phyloP scores from a whole-genome alignment of 2,329 filamentous ascomycete species.

The Thielaviopsis musarum region DNA sequence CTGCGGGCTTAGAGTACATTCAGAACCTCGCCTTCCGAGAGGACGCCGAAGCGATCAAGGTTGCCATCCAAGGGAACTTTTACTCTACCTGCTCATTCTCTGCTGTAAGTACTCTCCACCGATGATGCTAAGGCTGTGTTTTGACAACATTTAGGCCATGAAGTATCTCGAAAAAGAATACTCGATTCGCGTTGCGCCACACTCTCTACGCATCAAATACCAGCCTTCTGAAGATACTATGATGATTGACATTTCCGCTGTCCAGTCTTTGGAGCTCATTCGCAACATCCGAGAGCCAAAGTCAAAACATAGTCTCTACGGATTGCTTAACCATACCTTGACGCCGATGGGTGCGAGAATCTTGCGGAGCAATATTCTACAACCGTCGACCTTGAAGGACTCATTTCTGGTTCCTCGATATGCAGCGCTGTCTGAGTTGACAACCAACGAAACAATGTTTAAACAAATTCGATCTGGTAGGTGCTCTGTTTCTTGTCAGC shows the following conservation, averaged over 20 bases:
- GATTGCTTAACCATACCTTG: constrained; percentile 65
- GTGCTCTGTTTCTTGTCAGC: neutral
- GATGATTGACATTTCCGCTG: constrained; percentile 86
- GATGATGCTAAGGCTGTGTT: neutral
- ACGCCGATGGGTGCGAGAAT: constrained; percentile 82
- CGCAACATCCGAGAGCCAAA: constrained; percentile 67
- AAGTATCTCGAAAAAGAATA: constrained; percentile 64
- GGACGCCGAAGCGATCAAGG: constrained; percentile 65
- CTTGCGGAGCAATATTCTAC: constrained; percentile 70
- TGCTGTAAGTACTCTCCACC: constrained; percentile 39
- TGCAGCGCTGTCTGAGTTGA: constrained; percentile 69
- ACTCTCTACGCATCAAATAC: constrained; percentile 74
- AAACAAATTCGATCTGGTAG: constrained; percentile 52
- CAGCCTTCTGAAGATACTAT: constrained; percentile 81
- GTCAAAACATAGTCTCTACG: constrained; percentile 70
- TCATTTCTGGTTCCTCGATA: constrained; percentile 55
- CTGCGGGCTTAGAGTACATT: constrained; percentile 59
- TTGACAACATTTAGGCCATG: constrained; percentile 40
- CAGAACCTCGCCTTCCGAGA: constrained; percentile 62
- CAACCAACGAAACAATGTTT: constrained; percentile 72
- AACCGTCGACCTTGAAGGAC: constrained; percentile 58
- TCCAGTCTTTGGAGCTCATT: constrained; percentile 74
- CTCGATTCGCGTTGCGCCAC: constrained; percentile 50
- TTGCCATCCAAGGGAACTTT: constrained; percentile 66
- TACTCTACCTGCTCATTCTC: constrained; percentile 74